phyloP scores from a whole-genome alignment of 768 basidiomycete genomes.

The Leccinum rimulosum region DNA sequence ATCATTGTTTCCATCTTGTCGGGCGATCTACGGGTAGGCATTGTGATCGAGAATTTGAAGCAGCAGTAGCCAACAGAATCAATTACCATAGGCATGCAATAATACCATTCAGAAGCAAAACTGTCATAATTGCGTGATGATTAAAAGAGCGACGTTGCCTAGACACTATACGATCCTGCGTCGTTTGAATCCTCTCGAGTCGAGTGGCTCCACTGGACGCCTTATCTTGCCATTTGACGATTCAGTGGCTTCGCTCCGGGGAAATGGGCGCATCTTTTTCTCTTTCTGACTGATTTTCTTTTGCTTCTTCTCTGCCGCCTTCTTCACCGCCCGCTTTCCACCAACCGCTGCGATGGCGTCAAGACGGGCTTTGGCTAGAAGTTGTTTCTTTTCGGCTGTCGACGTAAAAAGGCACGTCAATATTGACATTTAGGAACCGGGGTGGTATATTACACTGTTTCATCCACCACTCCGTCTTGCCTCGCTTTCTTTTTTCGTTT shows the following conservation, averaged over 20 bases:
- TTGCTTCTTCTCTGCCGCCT: constrained; percentile 85
- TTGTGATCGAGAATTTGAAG: constrained; percentile 26
- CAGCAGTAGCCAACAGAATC: constrained; percentile 27
- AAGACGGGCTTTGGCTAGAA: constrained; percentile 72
- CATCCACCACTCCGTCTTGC: constrained; percentile 84
- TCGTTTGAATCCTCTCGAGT: constrained; percentile 20
- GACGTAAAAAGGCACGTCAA: background rate
- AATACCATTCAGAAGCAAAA: constrained; percentile 18
- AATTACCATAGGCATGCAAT: constrained; percentile 29
- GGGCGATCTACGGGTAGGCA: constrained; percentile 19
- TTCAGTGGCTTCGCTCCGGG: constrained; percentile 22
- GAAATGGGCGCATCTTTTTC: constrained; percentile 78
- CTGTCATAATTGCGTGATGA: background rate
- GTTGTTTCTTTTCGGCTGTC: constrained; percentile 74
- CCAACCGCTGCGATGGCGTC: constrained; percentile 75
- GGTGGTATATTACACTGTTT: constrained; percentile 58
- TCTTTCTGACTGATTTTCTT: constrained; percentile 87
- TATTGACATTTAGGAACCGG: background rate
- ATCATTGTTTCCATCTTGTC: constrained; percentile 29
- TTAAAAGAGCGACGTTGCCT: background rate
- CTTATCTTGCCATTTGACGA: constrained; percentile 13
- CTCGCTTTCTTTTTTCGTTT: constrained; percentile 59
- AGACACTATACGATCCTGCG: constrained; percentile 17
- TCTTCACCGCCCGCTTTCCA: constrained; percentile 79
- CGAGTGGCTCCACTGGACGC: constrained; percentile 13